A percentile compares a stretch with the other conserved stretches of the same genome.
These are phyloP conservation scores for Allantophomopsis lycopodina DNA, from an alignment of 2,329 filamentous ascomycete species.

Conservation along the genomic window DNA sequence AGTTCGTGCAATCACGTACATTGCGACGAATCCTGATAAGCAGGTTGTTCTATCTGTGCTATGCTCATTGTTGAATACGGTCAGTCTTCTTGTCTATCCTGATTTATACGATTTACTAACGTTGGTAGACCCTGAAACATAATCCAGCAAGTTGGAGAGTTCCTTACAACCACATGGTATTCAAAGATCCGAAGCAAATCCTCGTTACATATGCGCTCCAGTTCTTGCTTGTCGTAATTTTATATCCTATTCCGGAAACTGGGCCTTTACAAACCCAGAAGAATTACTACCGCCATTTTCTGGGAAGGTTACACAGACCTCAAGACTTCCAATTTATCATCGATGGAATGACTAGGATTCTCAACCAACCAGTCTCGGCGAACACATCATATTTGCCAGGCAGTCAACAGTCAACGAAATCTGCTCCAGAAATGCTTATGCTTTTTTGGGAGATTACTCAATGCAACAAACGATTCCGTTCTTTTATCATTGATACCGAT, in stretches of 20 bases:
- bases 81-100: slow-evolving; percentile 28
- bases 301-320: slow-evolving; percentile 68
- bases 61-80: slow-evolving; percentile 89
- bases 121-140: slow-evolving; percentile 73
- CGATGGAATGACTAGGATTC: slow-evolving; percentile 81
- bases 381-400: slow-evolving; percentile 82
- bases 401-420: slow-evolving; percentile 65
- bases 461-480: slow-evolving; percentile 93
- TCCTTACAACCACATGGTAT: slow-evolving; percentile 84
- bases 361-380: slow-evolving; percentile 85
- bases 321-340: slow-evolving; percentile 97
- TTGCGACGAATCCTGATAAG: slow-evolving; percentile 80
- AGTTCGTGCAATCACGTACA: slow-evolving; percentile 73
- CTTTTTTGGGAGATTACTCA: slow-evolving; percentile 95
- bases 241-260: slow-evolving; percentile 80
- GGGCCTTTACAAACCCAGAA: slow-evolving; percentile 52
- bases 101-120: slow-evolving; percentile 2
- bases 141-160: slow-evolving; percentile 90
- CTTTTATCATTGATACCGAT: slow-evolving; percentile 94
- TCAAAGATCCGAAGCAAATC: slow-evolving; percentile 80
- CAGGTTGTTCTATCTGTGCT: slow-evolving; percentile 80
- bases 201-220: slow-evolving; percentile 82
- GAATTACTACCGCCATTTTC: slow-evolving; percentile 86
- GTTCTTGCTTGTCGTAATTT: slow-evolving; percentile 67
- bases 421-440: slow-evolving; percentile 92